phyloP scores from a whole-genome alignment of 169 alveolate species.

The Plasmodium vivax region DNA sequence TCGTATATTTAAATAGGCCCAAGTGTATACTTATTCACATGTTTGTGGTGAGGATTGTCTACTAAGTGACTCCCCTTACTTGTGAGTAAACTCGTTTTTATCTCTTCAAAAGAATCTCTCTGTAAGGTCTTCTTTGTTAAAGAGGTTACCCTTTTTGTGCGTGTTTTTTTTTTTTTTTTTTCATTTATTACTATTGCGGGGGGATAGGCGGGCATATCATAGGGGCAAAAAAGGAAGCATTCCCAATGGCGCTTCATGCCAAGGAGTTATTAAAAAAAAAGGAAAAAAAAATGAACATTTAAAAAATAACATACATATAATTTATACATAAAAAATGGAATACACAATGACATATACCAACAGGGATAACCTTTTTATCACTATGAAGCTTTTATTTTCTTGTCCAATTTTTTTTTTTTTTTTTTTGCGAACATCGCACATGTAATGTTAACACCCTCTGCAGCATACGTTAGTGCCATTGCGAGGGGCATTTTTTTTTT shows the following conservation, averaged over 20 bases:
- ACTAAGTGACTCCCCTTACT: background rate
- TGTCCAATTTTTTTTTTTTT: background rate
- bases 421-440: background rate
- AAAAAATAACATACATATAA: background rate
- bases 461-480: background rate
- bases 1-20: background rate
- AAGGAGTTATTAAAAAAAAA: background rate
- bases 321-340: background rate
- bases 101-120: background rate
- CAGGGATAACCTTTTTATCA: background rate
- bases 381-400: background rate
- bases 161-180: background rate
- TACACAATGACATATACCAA: background rate
- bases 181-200: background rate
- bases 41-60: background rate
- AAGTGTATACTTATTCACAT: background rate
- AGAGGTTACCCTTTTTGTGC: background rate
- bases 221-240: background rate
- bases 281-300: background rate
- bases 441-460: background rate
- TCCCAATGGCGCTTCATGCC: background rate
- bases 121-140: background rate
- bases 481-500: conserved; percentile 1
- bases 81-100: background rate
- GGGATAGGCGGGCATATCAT: background rate